These are phyloP conservation scores for Begonia loranthoides DNA, from an alignment of 306 rosid genomes.

Conservation along the genomic window DNA sequence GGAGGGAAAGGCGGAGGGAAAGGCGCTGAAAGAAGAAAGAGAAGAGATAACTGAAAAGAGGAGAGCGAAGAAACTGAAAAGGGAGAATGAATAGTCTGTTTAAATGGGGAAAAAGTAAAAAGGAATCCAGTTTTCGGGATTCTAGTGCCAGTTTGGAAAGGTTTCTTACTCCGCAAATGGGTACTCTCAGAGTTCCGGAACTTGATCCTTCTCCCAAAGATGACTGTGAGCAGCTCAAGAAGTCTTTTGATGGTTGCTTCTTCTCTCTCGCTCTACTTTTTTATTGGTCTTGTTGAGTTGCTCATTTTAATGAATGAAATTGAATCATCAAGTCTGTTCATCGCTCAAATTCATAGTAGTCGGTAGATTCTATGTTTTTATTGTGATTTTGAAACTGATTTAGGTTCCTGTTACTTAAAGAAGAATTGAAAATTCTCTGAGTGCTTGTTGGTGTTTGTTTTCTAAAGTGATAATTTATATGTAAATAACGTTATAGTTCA, in stretches of 20 bases:
- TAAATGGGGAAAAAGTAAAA: neutral
- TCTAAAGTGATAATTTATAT: too few relatives aligned
- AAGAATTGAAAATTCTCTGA: too few relatives aligned
- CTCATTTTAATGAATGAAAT: neutral
- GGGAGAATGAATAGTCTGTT: conserved; percentile 12
- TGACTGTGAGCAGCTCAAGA: conserved; percentile 52
- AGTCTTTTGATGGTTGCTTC: conserved; percentile 58
- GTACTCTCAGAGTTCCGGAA: conserved; percentile 52
- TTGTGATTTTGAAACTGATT: too few relatives aligned
- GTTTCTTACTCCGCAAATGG: conserved; percentile 22
- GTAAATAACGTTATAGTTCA: too few relatives aligned
- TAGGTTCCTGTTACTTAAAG: too few relatives aligned
- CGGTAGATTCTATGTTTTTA: too few relatives aligned
- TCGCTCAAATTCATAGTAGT: too few relatives aligned
- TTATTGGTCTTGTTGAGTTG: neutral
- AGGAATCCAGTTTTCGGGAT: conserved; percentile 7
- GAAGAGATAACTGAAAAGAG: conserved; percentile 9
- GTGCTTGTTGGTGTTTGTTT: too few relatives aligned
- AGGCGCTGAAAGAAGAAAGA: conserved; percentile 2
- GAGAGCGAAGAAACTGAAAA: neutral
- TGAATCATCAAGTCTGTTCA: neutral
- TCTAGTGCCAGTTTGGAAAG: conserved; percentile 1
- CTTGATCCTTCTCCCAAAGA: conserved; percentile 56
- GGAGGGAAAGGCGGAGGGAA: conserved; percentile 13
- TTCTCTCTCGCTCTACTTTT: conserved; percentile 6